These are phyloP conservation scores for Alternaria sp. DNA, from an alignment of 2,329 filamentous ascomycete species.

Conservation along the genomic window DNA sequence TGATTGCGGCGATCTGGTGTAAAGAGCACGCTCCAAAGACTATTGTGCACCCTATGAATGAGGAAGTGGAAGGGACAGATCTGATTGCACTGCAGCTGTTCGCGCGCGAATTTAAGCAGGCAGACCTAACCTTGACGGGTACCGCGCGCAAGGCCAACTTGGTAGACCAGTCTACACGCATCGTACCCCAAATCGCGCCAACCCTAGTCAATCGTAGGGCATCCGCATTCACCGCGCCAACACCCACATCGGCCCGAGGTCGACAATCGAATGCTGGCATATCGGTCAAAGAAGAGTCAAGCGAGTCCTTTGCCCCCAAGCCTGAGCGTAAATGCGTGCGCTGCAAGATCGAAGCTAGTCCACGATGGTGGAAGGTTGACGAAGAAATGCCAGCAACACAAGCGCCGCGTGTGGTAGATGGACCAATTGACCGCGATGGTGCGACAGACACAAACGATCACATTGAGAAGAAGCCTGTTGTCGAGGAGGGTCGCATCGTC, in stretches of 20 bases:
- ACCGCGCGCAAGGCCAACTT: slow-evolving; percentile 92
- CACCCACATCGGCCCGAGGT: slow-evolving; percentile 47
- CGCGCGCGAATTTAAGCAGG: slow-evolving; percentile 90
- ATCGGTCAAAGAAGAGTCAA: slow-evolving; percentile 49
- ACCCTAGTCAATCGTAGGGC: slow-evolving; percentile 52
- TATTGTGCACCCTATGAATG: slow-evolving; percentile 79
- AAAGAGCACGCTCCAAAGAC: slow-evolving; percentile 80
- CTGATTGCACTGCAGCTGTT: slow-evolving; percentile 85
- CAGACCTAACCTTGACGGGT: slow-evolving; percentile 86
- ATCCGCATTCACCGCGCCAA: slow-evolving; percentile 47
- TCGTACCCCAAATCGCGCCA: slow-evolving; percentile 46
- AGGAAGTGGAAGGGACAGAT: slow-evolving; percentile 74
- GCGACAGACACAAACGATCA: slow-evolving; percentile 26
- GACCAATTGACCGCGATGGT: slow-evolving; percentile 34
- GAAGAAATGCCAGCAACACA: slow-evolving; percentile 22
- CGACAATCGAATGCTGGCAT: slow-evolving; percentile 49
- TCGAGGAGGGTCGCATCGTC: slow-evolving; percentile 29
- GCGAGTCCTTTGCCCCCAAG: slow-evolving; percentile 41
- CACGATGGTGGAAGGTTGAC: slow-evolving; percentile 62
- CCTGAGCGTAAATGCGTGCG: slow-evolving; percentile 53
- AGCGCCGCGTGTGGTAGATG: slow-evolving; percentile 31
- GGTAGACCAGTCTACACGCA: slow-evolving; percentile 69
- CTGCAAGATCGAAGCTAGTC: slow-evolving; percentile 71
- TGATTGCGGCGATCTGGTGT: slow-evolving; percentile 90
- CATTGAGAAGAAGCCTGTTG: slow-evolving; percentile 25